phyloP scores from a whole-genome alignment of 768 basidiomycete genomes.

The Leccinum ochraceum region DNA sequence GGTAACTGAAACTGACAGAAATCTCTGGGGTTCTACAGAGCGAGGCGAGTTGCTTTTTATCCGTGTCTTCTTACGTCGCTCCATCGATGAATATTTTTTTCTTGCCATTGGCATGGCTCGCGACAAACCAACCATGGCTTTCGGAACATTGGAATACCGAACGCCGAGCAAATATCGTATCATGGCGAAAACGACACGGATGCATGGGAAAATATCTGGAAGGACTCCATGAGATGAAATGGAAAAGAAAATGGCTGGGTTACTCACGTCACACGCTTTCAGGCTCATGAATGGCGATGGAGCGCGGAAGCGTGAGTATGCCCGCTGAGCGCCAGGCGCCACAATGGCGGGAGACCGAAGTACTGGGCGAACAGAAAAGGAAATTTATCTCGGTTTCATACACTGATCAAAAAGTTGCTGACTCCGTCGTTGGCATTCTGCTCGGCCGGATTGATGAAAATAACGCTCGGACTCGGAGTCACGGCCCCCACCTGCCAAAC shows the following conservation, averaged over 20 bases:
- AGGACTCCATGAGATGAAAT: conserved; percentile 2
- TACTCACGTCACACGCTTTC: background rate
- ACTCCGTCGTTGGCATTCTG: background rate
- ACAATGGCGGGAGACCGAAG: conserved; percentile 4
- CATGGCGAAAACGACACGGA: background rate
- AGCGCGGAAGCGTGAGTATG: background rate
- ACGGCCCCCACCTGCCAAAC: background rate
- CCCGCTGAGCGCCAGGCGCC: conserved; percentile 5
- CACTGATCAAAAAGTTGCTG: background rate
- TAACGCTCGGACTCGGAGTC: background rate
- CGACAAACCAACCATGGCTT: conserved; percentile 19
- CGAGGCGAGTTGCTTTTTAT: conserved; percentile 15
- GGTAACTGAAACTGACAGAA: background rate
- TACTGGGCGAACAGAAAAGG: background rate
- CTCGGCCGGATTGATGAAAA: background rate
- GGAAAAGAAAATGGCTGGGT: conserved; percentile 1
- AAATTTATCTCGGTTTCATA: background rate
- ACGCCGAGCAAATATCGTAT: background rate
- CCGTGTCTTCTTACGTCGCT: background rate
- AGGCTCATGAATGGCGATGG: background rate
- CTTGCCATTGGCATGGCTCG: conserved; percentile 17
- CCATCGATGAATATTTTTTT: background rate
- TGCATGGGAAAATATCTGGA: background rate
- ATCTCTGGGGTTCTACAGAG: background rate
- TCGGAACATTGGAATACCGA: conserved; percentile 1